Base-by-base conservation (phyloP, 2,329 filamentous ascomycete genomes). In the Mycogone perniciosa region DNA sequence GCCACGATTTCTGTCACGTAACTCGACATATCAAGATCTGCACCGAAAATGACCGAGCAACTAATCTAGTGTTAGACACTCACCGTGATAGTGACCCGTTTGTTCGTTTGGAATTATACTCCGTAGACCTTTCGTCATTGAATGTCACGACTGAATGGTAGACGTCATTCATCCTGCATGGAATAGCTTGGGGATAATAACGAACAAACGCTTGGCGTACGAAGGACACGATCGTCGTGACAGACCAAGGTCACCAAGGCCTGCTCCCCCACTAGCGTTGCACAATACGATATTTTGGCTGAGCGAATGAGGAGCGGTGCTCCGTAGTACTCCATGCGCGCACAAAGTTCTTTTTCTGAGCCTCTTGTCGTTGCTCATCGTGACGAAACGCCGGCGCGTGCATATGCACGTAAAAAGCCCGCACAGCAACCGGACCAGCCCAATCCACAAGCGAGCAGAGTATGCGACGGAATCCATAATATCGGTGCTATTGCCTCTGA, bases 71-170 rank as follows among this genome's bases (percentile, higher is more conserved):
- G 20, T 3, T 20, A 20, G 20, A 20, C 20, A 20, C 20, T 20
- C 20, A 20, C 20, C 20, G 20, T 20, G 20, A 20, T 20, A 20
- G 20, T 20, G 3, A 20, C 20, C 20, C 20, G 20, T 20, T 20
- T 20, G 20, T 20, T 20, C 20, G 20, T 20, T 20, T 20, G 20
- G 20, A 20, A 20, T 20, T 20, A 20, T 11, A 41, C 31, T 30
- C 27, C 30, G 29, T 13, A n/a, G 9, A 50, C 20, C 20, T 50
- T 50, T 41, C 48, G 31, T 51, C 48, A 43, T 43, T 13, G 31
- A 37, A 26, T n/a, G 34, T 46, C 31, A 6, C 31, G 33, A 8
- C 8, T 6, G 27, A 2, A 38, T 31, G 37, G 31, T 45, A 38
- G 27, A 51, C 48, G 48, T 46, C 48, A 51, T 46, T 34, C 31